Conservation (phyloP, 75 land plant genomes). For the Pinus albicaulis region DNA sequence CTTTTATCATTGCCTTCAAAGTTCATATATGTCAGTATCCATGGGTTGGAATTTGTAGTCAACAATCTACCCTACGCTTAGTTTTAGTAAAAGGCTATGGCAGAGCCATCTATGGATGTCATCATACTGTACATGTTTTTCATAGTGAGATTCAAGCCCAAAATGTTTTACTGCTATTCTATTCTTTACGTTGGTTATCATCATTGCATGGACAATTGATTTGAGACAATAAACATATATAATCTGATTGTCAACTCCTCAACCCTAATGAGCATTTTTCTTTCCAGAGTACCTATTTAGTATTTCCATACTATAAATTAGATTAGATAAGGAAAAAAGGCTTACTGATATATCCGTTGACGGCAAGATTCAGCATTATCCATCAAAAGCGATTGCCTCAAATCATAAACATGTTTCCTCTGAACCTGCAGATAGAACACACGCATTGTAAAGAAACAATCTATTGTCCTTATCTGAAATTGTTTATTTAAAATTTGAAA, state of each 20-base stretch:
- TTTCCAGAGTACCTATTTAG: not conserved
- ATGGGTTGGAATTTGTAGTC: not conserved
- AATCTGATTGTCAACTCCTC: not conserved
- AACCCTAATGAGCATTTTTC: not conserved
- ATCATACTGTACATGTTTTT: not conserved
- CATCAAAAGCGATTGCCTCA: conserved; percentile 74
- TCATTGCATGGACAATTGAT: too few species aligned
- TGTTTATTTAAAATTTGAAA: conserved; percentile 1
- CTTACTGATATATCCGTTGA: conserved; percentile 85
- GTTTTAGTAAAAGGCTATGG: not conserved
- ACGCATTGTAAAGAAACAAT: not conserved
- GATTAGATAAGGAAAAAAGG: not conserved
- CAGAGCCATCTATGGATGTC: not conserved
- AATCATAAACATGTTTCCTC: conserved; percentile 88
- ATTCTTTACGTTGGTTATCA: not conserved
- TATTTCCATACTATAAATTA: not conserved
- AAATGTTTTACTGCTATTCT: not conserved
- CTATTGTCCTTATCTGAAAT: not conserved
- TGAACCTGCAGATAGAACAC: conserved; percentile 62
- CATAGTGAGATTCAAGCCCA: not conserved
- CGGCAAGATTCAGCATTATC: conserved; percentile 65
- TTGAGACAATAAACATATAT: too few species aligned
- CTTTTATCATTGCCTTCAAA: too few species aligned
- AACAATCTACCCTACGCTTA: not conserved
- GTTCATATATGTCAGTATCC: too few species aligned